phyloP scores from a whole-genome alignment of 1,284 basidiomycete genomes.

The Porphyrellus sp. region DNA sequence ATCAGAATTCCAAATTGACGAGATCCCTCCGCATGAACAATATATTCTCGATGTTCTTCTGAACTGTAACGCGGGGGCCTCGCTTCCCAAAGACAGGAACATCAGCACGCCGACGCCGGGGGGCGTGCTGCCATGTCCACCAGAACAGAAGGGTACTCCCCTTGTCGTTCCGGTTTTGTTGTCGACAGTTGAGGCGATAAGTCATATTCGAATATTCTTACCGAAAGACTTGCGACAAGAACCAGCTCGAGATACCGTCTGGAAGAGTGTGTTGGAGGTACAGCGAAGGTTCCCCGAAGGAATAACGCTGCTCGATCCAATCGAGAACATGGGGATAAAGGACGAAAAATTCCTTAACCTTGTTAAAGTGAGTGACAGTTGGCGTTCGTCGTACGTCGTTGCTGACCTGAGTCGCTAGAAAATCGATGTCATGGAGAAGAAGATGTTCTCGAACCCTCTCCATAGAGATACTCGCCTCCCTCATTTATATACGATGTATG shows the following conservation, averaged over 20 bases:
- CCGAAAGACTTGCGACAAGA: constrained; percentile 86
- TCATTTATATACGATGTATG: constrained; percentile 77
- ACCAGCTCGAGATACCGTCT: constrained; percentile 76
- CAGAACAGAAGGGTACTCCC: constrained; percentile 74
- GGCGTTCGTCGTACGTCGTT: not conserved
- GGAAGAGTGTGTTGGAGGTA: constrained; percentile 90
- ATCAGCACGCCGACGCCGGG: constrained; percentile 55
- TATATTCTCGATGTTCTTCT: constrained; percentile 95
- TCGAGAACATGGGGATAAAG: constrained; percentile 95
- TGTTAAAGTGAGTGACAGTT: constrained; percentile 59
- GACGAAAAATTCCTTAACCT: constrained; percentile 91
- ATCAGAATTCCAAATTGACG: constrained; percentile 47
- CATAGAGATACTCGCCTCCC: constrained; percentile 75
- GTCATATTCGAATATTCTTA: constrained; percentile 83
- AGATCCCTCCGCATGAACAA: constrained; percentile 79
- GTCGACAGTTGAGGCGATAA: constrained; percentile 83
- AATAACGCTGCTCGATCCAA: constrained; percentile 85
- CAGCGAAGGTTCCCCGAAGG: constrained; percentile 87
- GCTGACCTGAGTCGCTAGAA: constrained; percentile 51
- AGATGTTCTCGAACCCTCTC: constrained; percentile 72
- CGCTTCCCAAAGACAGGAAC: constrained; percentile 61
- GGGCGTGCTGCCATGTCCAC: constrained; percentile 72
- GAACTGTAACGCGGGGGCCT: constrained; percentile 69
- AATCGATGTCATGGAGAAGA: constrained; percentile 85
- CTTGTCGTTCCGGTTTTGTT: constrained; percentile 89